Base-by-base conservation (phyloP, 768 basidiomycete species). In the Hemileccinum rubropunctum region DNA sequence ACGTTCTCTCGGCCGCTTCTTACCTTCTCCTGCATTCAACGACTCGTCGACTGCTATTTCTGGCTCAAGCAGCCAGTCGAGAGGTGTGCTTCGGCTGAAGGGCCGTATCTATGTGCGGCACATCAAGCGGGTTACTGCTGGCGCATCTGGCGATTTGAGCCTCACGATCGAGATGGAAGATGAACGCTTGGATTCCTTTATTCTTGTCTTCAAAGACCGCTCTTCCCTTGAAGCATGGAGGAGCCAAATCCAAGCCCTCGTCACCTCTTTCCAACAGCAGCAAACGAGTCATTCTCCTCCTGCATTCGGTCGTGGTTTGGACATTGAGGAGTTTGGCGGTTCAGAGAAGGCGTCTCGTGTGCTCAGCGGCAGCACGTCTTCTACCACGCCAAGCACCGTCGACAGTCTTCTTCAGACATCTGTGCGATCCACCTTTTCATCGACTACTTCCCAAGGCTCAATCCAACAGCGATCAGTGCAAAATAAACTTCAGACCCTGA, bases 101-200 rank as follows among this genome's bases (percentile, higher is more conserved):
- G 97, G 97, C 0, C 78, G 95, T 42, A 97, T 99, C 56, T 98
- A 95, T 70, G 87, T 98, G 33, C 82, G 90, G 21, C 95, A 98
- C 69, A 94, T 99, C 70, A 86, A 87, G 58, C 84, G 86, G 47
- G 88, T 99, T 46, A 84, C 84, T 26, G 88, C 93, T 51, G 84
- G 84, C 30, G 86, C 86, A 3, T 76, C 82, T 9, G 85, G 85
- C 30, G 95, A 95, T 67, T 78, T 97, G 73, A 95, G 91, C 64
- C 77, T 98, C 54, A 97, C 95, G 5, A 95, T 99, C 62, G 88
- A 92, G 60, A 98, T 99, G 94, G 91, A 94, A 71, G 95, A 98
- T 64, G 92, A 95, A 62, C 76, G 78, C 32, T 74, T 97, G 48
- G 95, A 97, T 53, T 90, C 88, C 44, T 98, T 99, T 72, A 95